Evolutionary conservation across 768 basidiomycete genomes (phyloP).

Genomic region (Termitomyces sp.): DNA sequence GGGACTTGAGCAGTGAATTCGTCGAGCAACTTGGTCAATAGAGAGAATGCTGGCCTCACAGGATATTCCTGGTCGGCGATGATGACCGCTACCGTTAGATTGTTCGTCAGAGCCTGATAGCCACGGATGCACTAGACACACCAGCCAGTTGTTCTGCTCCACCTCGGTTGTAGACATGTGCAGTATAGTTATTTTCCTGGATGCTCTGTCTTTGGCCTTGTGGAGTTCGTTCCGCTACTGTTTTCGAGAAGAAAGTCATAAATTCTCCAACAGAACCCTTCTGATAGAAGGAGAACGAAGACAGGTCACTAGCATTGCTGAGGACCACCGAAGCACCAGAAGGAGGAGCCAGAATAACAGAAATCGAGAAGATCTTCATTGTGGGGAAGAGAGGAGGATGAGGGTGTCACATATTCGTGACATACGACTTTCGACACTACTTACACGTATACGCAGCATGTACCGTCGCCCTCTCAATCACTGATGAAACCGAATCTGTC

Average conservation of each 20-base stretch:
- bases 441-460: too few species aligned
- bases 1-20: slow-evolving; percentile 85
- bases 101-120: slow-evolving; percentile 5
- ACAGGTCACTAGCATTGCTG: slow-evolving; percentile 71
- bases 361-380: slow-evolving; percentile 89
- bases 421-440: background rate
- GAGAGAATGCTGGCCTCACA: slow-evolving; percentile 92
- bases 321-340: slow-evolving; percentile 64
- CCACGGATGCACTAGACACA: slow-evolving; percentile 28
- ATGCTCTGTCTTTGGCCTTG: slow-evolving; percentile 91
- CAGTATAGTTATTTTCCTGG: slow-evolving; percentile 89
- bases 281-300: slow-evolving; percentile 94
- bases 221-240: slow-evolving; percentile 83
- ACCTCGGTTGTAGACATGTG: slow-evolving; percentile 90
- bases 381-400: slow-evolving; percentile 17
- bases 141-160: slow-evolving; percentile 85
- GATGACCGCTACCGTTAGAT: slow-evolving; percentile 62
- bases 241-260: slow-evolving; percentile 91
- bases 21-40: slow-evolving; percentile 89
- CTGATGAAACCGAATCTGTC: too few species aligned
- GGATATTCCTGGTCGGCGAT: slow-evolving; percentile 97
- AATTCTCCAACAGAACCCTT: slow-evolving; percentile 85
- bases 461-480: too few species aligned
- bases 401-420: slow-evolving; percentile 12
- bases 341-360: slow-evolving; percentile 66